These are phyloP conservation scores for Cladosporium cucumerinum DNA, from an alignment of 2,329 filamentous ascomycete species.

Conservation along the genomic window DNA sequence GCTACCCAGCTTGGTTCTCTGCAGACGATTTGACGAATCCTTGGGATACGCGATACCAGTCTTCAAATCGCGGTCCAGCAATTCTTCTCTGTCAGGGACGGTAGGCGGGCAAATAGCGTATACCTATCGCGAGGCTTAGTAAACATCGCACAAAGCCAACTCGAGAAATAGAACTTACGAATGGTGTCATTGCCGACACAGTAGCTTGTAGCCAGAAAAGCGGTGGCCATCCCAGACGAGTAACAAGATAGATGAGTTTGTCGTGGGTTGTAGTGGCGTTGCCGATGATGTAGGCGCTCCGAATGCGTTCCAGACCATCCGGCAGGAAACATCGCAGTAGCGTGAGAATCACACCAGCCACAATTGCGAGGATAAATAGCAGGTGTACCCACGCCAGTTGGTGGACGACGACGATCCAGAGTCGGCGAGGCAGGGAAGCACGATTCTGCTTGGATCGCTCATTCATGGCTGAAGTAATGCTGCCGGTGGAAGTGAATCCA, in stretches of 20 bases:
- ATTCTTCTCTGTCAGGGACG: slow-evolving; percentile 56
- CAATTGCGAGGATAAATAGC: slow-evolving; percentile 16
- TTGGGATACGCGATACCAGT: slow-evolving; percentile 52
- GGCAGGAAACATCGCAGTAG: slow-evolving; percentile 11
- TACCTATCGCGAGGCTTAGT: slow-evolving; percentile 17
- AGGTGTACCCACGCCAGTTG: slow-evolving; percentile 14
- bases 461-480: slow-evolving; percentile 53
- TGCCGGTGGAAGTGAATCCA: slow-evolving; percentile 60
- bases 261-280: slow-evolving; percentile 1
- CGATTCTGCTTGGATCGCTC: slow-evolving; percentile 48
- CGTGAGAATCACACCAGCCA: not conserved
- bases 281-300: slow-evolving; percentile 12
- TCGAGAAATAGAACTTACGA: slow-evolving; percentile 32
- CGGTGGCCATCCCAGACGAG: slow-evolving; percentile 62
- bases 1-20: slow-evolving; percentile 11
- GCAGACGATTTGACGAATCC: slow-evolving; percentile 1
- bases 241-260: slow-evolving; percentile 51
- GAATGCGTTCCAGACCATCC: slow-evolving; percentile 2
- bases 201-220: slow-evolving; percentile 48
- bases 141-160: not conserved
- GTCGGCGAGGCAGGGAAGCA: not conserved
- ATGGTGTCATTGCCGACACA: slow-evolving; percentile 37
- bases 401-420: slow-evolving; percentile 15
- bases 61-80: slow-evolving; percentile 55
- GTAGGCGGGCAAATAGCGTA: slow-evolving; percentile 60